Evolutionary conservation across 2,329 filamentous ascomycete species (phyloP).

Genomic region (Alternaria consortialis): DNA sequence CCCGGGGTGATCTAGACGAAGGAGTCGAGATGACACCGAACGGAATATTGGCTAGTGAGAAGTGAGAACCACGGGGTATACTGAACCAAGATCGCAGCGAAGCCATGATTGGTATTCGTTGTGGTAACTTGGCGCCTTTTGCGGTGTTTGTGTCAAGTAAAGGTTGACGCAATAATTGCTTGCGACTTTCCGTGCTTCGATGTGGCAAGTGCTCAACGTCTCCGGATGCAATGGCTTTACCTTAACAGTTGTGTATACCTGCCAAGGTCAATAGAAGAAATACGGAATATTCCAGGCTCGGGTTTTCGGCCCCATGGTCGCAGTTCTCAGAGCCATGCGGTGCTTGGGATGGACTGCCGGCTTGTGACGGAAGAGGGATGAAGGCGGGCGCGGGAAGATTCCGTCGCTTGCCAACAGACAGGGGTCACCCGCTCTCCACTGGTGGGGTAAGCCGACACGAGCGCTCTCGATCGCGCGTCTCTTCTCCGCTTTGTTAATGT

Average conservation of each 20-base stretch:
- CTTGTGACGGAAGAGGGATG: constrained; percentile 35
- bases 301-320: constrained; percentile 22
- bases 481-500: constrained; percentile 29
- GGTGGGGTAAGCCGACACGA: constrained; percentile 35
- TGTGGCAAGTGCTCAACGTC: not conserved
- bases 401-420: constrained; percentile 32
- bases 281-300: constrained; percentile 9
- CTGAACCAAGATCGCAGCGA: constrained; percentile 64
- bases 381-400: constrained; percentile 37
- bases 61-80: constrained; percentile 69
- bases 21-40: constrained; percentile 81
- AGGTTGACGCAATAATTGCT: constrained; percentile 1
- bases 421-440: constrained; percentile 3
- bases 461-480: constrained; percentile 10
- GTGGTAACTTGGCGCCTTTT: not conserved
- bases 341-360: constrained; percentile 24
- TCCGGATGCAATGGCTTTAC: not conserved
- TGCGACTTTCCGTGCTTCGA: not conserved
- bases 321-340: constrained; percentile 2
- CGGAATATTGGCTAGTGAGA: constrained; percentile 82
- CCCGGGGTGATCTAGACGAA: constrained; percentile 64
- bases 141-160: not conserved
- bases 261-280: not conserved
- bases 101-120: constrained; percentile 36
- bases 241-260: not conserved